Conservation (phyloP, 805 yeast species). For the Ogataea polymorpha region DNA sequence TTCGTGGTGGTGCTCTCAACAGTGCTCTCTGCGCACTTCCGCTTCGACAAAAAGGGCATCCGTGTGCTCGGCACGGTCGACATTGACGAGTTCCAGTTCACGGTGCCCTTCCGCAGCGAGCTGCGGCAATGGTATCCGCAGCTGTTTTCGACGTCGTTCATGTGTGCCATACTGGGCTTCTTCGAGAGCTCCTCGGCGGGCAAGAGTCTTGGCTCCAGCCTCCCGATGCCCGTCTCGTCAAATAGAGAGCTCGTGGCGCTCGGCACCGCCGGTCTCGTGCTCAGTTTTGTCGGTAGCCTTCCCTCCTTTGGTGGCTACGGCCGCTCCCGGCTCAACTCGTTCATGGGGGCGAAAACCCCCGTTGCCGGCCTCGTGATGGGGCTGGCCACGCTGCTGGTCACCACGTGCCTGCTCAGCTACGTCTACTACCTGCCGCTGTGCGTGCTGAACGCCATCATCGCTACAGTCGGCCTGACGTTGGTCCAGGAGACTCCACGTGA, state of each 20-base stretch:
- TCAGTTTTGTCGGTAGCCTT: constrained; percentile 60
- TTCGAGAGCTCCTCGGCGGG: constrained; percentile 93
- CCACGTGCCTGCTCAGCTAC: constrained; percentile 54
- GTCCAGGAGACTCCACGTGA: constrained; percentile 85
- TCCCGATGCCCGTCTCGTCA: constrained; percentile 70
- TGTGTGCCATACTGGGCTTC: constrained; percentile 83
- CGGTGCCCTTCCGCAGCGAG: constrained; percentile 54
- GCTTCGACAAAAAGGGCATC: constrained; percentile 56
- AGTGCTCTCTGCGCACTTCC: constrained; percentile 41
- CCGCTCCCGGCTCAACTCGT: constrained; percentile 81
- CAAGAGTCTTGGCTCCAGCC: constrained; percentile 75
- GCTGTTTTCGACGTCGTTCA: constrained; percentile 64
- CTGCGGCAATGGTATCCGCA: constrained; percentile 48
- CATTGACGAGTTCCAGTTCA: constrained; percentile 46
- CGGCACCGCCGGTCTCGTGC: constrained; percentile 69
- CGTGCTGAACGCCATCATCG: constrained; percentile 74
- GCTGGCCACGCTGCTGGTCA: constrained; percentile 62
- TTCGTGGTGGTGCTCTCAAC: constrained; percentile 66
- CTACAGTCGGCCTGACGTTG: constrained; percentile 71
- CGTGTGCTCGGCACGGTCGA: constrained; percentile 67
- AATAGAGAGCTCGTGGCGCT: constrained; percentile 90
- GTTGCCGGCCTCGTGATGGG: constrained; percentile 84
- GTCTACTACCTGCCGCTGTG: constrained; percentile 77
- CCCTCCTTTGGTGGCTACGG: constrained; percentile 98
- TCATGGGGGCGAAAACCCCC: constrained; percentile 85